Evolutionary conservation across 495 filamentous ascomycete species (phyloP).

Genomic region (Xylaria grammica): DNA sequence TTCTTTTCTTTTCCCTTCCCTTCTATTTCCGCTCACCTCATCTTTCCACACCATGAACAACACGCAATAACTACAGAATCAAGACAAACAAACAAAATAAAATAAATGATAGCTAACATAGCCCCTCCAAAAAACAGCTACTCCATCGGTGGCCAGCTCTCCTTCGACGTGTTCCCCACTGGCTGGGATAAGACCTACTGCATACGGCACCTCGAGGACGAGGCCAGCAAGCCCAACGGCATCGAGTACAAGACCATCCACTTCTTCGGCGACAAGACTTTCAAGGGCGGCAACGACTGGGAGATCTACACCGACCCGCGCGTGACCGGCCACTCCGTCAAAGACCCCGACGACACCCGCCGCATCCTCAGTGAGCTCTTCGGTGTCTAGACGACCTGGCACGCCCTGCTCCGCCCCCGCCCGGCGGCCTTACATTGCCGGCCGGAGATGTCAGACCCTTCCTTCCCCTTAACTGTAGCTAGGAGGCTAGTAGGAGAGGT

Average conservation of each 20-base stretch:
- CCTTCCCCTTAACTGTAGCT: too few relatives aligned
- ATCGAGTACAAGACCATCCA: slow-evolving; percentile 85
- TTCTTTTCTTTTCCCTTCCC: slow-evolving; percentile 10
- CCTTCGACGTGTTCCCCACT: slow-evolving; percentile 94
- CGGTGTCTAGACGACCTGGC: slow-evolving; percentile 62
- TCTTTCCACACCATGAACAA: too few relatives aligned
- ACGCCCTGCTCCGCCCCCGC: too few relatives aligned
- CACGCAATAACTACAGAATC: too few relatives aligned
- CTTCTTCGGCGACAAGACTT: slow-evolving; percentile 98
- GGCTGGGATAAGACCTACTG: slow-evolving; percentile 99
- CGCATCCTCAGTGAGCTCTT: slow-evolving; percentile 79
- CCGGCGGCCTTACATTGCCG: too few relatives aligned
- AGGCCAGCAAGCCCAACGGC: slow-evolving; percentile 70
- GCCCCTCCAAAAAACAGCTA: slow-evolving; percentile 55
- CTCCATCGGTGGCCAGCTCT: slow-evolving; percentile 95
- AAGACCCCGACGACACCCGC: slow-evolving; percentile 80
- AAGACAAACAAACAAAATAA: too few relatives aligned
- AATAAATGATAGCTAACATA: background rate
- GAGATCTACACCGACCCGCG: slow-evolving; percentile 86
- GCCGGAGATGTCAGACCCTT: too few relatives aligned
- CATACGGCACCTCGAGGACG: slow-evolving; percentile 81
- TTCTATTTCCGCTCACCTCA: background rate
- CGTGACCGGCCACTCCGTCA: slow-evolving; percentile 83
- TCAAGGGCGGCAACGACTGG: slow-evolving; percentile 87
- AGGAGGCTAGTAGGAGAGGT: too few relatives aligned